phyloP scores from a whole-genome alignment of 1,284 basidiomycete species.

The Ustilago cynodontis region DNA sequence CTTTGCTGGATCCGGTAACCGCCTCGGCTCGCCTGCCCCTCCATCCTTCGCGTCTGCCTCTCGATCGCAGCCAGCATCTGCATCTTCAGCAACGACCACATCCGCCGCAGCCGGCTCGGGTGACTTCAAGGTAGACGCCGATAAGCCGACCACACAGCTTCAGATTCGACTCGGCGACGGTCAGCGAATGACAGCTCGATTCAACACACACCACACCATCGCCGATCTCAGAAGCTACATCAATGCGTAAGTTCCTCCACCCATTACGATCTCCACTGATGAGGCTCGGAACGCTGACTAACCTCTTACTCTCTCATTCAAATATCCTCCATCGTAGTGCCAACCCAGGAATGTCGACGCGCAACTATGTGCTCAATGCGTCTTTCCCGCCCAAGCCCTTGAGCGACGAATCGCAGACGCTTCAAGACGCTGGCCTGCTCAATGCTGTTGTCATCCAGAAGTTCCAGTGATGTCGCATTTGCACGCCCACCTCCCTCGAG shows the following conservation, averaged over 20 bases:
- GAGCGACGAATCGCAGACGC: constrained; percentile 58
- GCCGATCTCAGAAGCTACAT: constrained; percentile 87
- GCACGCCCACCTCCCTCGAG: not conserved
- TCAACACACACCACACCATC: constrained; percentile 93
- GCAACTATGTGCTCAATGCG: constrained; percentile 59
- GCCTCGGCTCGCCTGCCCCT: constrained; percentile 76
- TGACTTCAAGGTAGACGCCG: constrained; percentile 81
- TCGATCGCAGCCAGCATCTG: constrained; percentile 53
- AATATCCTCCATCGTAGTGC: constrained; percentile 29
- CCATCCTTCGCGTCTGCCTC: constrained; percentile 23
- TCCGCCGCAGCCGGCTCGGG: constrained; percentile 63
- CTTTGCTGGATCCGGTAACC: constrained; percentile 83
- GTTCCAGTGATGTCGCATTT: constrained; percentile 32
- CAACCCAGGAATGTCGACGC: constrained; percentile 60
- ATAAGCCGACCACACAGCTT: constrained; percentile 86
- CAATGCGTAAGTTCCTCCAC: constrained; percentile 79
- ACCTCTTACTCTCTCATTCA: not conserved
- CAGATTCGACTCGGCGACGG: constrained; percentile 92
- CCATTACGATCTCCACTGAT: not conserved
- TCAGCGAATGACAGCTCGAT: constrained; percentile 83
- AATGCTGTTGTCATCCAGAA: constrained; percentile 68
- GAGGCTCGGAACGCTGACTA: constrained; percentile 9
- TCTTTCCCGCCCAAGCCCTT: constrained; percentile 68
- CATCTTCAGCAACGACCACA: constrained; percentile 54
- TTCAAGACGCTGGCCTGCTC: constrained; percentile 64